Evolutionary conservation across 2,329 filamentous ascomycete genomes (phyloP).

Genomic region (Penicillium brasilianum): DNA sequence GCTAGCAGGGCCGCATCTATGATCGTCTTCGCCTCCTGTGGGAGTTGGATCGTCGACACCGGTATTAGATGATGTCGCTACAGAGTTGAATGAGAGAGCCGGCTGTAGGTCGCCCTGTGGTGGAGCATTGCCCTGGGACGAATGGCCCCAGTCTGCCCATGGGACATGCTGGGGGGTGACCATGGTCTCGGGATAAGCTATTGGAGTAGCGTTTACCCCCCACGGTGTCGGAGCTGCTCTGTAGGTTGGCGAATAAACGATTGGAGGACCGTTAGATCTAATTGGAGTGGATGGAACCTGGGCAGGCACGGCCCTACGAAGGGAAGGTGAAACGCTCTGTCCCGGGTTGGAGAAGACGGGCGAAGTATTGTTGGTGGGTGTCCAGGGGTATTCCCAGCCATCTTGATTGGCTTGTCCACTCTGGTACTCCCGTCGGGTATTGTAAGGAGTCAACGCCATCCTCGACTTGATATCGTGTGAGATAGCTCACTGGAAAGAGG

Average conservation of each 20-base stretch:
- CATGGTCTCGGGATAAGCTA: neutral
- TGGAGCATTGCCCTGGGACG: neutral
- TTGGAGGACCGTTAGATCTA: neutral
- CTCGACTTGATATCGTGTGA: neutral
- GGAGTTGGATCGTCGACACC: neutral
- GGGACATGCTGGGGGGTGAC: neutral
- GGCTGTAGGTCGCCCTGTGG: neutral
- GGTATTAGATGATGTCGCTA: neutral
- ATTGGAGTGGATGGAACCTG: neutral
- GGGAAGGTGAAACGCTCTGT: neutral
- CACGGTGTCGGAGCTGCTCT: neutral
- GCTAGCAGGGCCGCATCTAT: neutral
- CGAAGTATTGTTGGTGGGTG: neutral
- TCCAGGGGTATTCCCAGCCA: slow-evolving; percentile 3
- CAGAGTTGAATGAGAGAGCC: neutral
- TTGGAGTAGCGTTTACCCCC: neutral
- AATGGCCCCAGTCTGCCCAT: neutral
- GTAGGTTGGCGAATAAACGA: neutral
- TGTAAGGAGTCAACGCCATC: neutral
- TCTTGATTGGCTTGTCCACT: neutral
- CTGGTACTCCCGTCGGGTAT: neutral
- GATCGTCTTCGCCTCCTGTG: neutral
- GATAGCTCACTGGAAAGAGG: neutral
- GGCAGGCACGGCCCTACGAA: neutral
- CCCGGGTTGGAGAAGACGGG: neutral